A percentile compares a stretch with the other conserved stretches of the same genome.
Evolutionary conservation across 805 yeast species (phyloP).

Genomic region (Candida qinlingensis): DNA sequence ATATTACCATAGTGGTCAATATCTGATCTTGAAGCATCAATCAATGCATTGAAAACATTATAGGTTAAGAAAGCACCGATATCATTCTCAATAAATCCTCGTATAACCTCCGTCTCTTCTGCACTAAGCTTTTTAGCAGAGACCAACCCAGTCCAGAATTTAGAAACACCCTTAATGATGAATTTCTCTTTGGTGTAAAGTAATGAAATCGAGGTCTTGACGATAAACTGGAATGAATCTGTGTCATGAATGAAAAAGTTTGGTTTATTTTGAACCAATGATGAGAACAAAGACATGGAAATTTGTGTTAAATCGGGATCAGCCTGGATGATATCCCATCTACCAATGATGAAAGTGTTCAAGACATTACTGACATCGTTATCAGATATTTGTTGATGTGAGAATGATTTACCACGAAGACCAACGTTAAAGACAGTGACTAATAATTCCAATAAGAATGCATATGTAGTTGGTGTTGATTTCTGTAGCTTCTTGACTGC

Average conservation of each 20-base stretch:
- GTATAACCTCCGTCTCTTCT: slow-evolving; percentile 33
- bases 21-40: slow-evolving; percentile 53
- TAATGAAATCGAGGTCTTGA: slow-evolving; percentile 25
- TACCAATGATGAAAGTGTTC: slow-evolving; percentile 15
- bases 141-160: slow-evolving; percentile 48
- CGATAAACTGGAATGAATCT: slow-evolving; percentile 22
- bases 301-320: slow-evolving; percentile 61
- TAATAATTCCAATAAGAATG: slow-evolving; percentile 16
- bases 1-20: slow-evolving; percentile 52
- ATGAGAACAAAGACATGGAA: slow-evolving; percentile 44
- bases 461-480: slow-evolving; percentile 5
- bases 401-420: slow-evolving; percentile 1
- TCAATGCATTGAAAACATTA: slow-evolving; percentile 36
- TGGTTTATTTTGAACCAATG: slow-evolving; percentile 46
- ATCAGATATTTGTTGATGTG: slow-evolving; percentile 6
- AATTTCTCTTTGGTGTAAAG: slow-evolving; percentile 42
- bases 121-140: slow-evolving; percentile 41
- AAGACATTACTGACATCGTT: slow-evolving; percentile 14
- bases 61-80: slow-evolving; percentile 29
- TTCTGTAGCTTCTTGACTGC: slow-evolving; percentile 26
- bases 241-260: slow-evolving; percentile 36
- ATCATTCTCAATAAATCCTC: slow-evolving; percentile 26
- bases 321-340: slow-evolving; percentile 26
- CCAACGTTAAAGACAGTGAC: slow-evolving; percentile 17
- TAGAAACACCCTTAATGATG: slow-evolving; percentile 42